Base-by-base conservation (phyloP, 176 grass and related monocot genomes). In the Carex cristatella region DNA sequence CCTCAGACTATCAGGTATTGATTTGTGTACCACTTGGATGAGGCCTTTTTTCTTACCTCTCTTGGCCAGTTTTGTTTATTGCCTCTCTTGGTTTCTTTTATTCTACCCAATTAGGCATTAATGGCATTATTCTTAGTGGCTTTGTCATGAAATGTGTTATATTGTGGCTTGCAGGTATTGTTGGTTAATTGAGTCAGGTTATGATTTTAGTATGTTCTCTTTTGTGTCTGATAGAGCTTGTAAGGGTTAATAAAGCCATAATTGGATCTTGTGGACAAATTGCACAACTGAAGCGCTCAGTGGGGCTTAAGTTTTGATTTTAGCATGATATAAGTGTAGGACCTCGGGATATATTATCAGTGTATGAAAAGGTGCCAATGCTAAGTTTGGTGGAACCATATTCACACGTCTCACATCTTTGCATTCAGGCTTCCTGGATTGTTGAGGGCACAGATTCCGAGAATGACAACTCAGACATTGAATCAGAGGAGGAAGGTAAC, bases 1-100 rank as follows among this genome's bases (percentile, higher is more conserved):
- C 93, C 79, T 98, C 96, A 82, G 93, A 98, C 53, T 98, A 98
- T 83, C 96, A 98, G 93, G 93, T 98, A 83, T 61, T 51, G 78
- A 84, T 49, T 79, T 82, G 13, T 68, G 35, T 79, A 66, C 7
- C 10, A 30, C 46, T 58, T 32, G 31, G 53, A 58, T 79, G 53
- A 79, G 53, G 30, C 74, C 61, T 23, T 28, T 57, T 35, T 79
- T n/a, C 48, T 72, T 46, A 15, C 15, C 13, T 0, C 11, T 33
- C 49, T 58, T 79, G 4, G 6, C 46, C 19, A 35, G 5, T 79
- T 58, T 58, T 79, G 74, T 16, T 79, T 58, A 23, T 79, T 18
- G 53, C 53, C 28, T 58, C 28, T 58, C 28, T 46, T 23, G 1
- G 13, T 57, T 57, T 58, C 53, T 35, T 28, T 28, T 75, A 54